Percentiles rank a stretch among this genome's conserved stretches.
Evolutionary conservation across 2,329 filamentous ascomycete genomes (phyloP).

Genomic region (Spiromastix sp.): DNA sequence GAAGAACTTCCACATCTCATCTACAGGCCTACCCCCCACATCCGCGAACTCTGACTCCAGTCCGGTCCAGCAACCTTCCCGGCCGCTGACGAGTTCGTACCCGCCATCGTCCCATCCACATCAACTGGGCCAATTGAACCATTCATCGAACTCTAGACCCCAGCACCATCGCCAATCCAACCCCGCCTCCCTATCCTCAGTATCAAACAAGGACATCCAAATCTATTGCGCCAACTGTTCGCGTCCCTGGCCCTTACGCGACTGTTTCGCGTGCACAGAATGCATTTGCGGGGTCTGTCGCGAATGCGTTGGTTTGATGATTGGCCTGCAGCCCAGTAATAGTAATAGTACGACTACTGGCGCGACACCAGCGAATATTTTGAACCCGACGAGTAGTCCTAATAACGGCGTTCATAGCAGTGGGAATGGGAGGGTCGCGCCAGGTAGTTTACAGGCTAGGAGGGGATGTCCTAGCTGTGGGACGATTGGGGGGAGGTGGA

Average conservation of each 20-base stretch:
- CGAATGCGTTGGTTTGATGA: conserved; percentile 57
- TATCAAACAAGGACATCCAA: conserved; percentile 47
- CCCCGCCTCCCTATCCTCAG: conserved; percentile 43
- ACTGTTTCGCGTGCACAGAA: conserved; percentile 89
- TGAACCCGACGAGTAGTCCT: conserved; percentile 25
- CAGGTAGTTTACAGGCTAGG: conserved; percentile 28
- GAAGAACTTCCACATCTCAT: conserved; percentile 61
- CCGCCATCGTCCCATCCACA: conserved; percentile 21
- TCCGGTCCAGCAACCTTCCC: conserved; percentile 29
- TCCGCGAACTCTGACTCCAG: conserved; percentile 59
- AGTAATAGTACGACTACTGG: conserved; percentile 20
- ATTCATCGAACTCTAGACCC: conserved; percentile 18
- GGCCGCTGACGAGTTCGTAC: conserved; percentile 29
- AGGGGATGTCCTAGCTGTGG: conserved; percentile 37
- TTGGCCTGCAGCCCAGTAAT: conserved; percentile 32
- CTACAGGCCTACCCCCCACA: conserved; percentile 54
- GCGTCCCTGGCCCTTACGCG: conserved; percentile 62
- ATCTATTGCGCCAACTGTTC: conserved; percentile 90
- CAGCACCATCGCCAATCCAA: conserved; percentile 25
- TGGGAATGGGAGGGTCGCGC: conserved; percentile 14
- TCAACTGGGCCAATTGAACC: conserved; percentile 13
- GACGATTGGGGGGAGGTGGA: conserved; percentile 37
- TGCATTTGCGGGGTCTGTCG: conserved; percentile 90
- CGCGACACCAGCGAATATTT: conserved; percentile 20
- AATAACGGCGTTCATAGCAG: conserved; percentile 20